Percentiles rank a stretch among this genome's conserved stretches.
Conservation (phyloP, 2,329 filamentous ascomycete genomes). For the Paecilomyces sp. region DNA sequence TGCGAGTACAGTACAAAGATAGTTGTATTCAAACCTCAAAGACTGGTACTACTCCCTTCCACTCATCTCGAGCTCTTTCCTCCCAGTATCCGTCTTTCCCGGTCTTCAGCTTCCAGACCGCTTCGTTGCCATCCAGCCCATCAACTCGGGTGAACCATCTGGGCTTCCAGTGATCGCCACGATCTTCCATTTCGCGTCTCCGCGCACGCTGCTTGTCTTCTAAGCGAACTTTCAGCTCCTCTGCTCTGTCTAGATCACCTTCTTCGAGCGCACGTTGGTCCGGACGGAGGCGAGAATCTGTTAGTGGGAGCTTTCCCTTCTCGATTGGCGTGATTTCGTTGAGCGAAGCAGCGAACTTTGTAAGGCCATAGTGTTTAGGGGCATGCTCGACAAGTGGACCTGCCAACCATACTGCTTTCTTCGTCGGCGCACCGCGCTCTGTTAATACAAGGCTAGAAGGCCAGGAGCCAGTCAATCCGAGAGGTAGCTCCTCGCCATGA, state of each 20-base stretch:
- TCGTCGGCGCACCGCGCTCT: constrained; percentile 54
- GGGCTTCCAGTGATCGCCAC: constrained; percentile 64
- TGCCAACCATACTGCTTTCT: constrained; percentile 68
- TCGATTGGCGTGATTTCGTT: constrained; percentile 86
- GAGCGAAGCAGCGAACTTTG: constrained; percentile 73
- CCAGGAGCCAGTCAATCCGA: constrained; percentile 77
- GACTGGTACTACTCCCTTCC: constrained; percentile 46
- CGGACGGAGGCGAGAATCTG: constrained; percentile 75
- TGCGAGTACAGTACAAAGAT: background rate
- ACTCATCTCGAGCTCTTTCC: constrained; percentile 61
- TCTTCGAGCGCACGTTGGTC: constrained; percentile 82
- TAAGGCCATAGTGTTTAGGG: constrained; percentile 77
- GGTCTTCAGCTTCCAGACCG: constrained; percentile 62
- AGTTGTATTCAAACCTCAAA: background rate
- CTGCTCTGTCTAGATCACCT: constrained; percentile 74
- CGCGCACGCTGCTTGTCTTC: constrained; percentile 79
- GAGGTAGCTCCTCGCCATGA: constrained; percentile 57
- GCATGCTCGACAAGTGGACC: constrained; percentile 74
- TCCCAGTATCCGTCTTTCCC: constrained; percentile 95
- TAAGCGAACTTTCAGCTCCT: constrained; percentile 71
- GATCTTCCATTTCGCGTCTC: constrained; percentile 66
- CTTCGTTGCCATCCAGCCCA: constrained; percentile 33
- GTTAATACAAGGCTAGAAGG: constrained; percentile 64
- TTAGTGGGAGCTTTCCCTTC: constrained; percentile 64
- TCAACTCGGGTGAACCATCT: constrained; percentile 75